A percentile compares a stretch with the other conserved stretches of the same genome.
Evolutionary conservation across 2,329 filamentous ascomycete species (phyloP).

Genomic region (Neopestalotiopsis sp.): DNA sequence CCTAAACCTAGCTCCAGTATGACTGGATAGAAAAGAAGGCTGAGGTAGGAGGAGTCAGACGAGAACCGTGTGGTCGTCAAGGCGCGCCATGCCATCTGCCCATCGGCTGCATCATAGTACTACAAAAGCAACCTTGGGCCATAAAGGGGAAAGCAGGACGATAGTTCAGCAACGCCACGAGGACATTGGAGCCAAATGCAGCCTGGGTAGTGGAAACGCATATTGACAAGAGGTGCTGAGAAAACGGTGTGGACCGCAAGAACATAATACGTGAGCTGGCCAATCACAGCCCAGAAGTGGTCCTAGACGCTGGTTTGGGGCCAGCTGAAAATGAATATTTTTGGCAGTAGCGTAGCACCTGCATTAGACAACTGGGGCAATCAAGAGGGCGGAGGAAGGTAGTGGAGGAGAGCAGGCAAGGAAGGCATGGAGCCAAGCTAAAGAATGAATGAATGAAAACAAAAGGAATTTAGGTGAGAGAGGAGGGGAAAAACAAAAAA

Average conservation of each 20-base stretch:
- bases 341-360: slow-evolving; percentile 18
- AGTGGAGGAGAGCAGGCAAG: not conserved
- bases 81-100: slow-evolving; percentile 4
- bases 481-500: not conserved
- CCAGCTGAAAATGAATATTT: slow-evolving; percentile 31
- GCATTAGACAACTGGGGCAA: not conserved
- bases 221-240: slow-evolving; percentile 21
- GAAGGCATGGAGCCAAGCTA: not conserved
- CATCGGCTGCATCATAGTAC: not conserved
- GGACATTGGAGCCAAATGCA: slow-evolving; percentile 31
- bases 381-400: not conserved
- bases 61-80: not conserved
- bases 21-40: not conserved
- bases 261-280: slow-evolving; percentile 23
- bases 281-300: slow-evolving; percentile 23
- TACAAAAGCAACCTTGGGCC: slow-evolving; percentile 16
- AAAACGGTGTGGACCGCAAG: slow-evolving; percentile 18
- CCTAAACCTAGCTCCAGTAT: not conserved
- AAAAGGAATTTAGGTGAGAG: not conserved
- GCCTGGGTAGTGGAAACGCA: slow-evolving; percentile 31
- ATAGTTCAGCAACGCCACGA: slow-evolving; percentile 38
- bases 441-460: not conserved
- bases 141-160: slow-evolving; percentile 24
- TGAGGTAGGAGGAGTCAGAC: not conserved
- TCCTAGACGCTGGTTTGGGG: slow-evolving; percentile 19